phyloP scores from a whole-genome alignment of 164 flowering plant genomes.

The Malania oleifera region DNA sequence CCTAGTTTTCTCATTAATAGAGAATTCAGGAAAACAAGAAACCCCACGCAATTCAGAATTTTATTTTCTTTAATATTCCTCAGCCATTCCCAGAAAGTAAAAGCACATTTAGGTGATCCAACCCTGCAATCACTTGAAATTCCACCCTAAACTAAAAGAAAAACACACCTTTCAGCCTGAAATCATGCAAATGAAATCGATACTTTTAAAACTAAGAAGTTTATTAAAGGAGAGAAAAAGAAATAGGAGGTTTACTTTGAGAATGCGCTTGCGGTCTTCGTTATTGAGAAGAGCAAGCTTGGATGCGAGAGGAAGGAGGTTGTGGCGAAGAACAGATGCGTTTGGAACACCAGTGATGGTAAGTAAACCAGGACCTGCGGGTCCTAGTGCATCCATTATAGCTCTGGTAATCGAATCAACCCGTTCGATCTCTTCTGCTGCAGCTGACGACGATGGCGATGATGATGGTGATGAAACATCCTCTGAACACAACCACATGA shows the following conservation, averaged over 20 bases:
- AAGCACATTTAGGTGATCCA: too few relatives aligned
- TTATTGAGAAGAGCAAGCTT: constrained; percentile 58
- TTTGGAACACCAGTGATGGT: constrained; percentile 54
- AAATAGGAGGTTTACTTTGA: constrained; percentile 47
- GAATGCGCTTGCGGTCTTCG: constrained; percentile 49
- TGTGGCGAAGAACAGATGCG: constrained; percentile 39
- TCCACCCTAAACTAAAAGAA: too few relatives aligned
- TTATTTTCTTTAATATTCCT: too few relatives aligned
- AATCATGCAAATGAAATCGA: too few relatives aligned
- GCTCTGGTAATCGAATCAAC: constrained; percentile 32
- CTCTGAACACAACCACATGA: constrained; percentile 29
- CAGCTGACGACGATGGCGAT: constrained; percentile 10
- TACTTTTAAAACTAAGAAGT: too few relatives aligned
- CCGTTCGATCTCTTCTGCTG: constrained; percentile 23
- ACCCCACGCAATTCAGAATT: too few relatives aligned
- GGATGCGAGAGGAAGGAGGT: constrained; percentile 67
- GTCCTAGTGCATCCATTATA: constrained; percentile 74
- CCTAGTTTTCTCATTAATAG: too few relatives aligned
- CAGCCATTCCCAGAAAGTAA: too few relatives aligned
- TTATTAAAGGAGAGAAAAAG: not conserved
- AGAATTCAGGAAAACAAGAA: too few relatives aligned
- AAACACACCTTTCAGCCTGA: too few relatives aligned
- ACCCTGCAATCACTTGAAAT: too few relatives aligned
- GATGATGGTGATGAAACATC: too few relatives aligned
- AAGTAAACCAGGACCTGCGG: constrained; percentile 74